These are phyloP conservation scores for Fusarium sp. DNA, from an alignment of 2,329 filamentous ascomycete species.

Conservation along the genomic window DNA sequence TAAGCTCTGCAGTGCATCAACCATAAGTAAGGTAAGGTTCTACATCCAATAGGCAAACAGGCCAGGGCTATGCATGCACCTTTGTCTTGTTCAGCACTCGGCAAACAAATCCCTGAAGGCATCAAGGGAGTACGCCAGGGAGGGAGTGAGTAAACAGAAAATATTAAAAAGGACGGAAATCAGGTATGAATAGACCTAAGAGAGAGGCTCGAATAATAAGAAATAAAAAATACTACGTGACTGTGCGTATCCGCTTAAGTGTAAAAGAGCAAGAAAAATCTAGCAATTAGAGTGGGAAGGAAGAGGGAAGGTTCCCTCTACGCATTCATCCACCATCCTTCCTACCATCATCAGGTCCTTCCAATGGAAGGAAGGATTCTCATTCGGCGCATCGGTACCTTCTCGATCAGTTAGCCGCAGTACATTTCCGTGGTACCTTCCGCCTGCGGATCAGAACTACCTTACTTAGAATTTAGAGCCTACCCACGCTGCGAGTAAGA, in stretches of 20 bases:
- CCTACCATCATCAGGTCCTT: neutral
- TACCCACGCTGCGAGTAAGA: constrained; percentile 26
- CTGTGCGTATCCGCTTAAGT: neutral
- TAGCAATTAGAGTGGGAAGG: constrained; percentile 19
- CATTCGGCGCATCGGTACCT: constrained; percentile 39
- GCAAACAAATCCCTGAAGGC: neutral
- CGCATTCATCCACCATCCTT: neutral
- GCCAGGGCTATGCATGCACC: neutral
- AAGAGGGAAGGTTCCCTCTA: constrained; percentile 9
- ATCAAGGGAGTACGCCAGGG: neutral
- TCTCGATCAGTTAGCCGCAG: constrained; percentile 32
- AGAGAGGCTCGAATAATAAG: neutral
- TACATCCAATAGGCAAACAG: neutral
- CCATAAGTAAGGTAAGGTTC: neutral
- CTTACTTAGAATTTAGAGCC: constrained; percentile 2
- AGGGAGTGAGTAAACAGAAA: neutral
- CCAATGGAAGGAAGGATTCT: constrained; percentile 27
- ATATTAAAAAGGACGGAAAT: neutral
- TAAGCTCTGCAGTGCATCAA: constrained; percentile 2
- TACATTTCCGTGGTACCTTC: constrained; percentile 29
- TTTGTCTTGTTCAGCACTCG: neutral
- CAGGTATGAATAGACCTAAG: neutral
- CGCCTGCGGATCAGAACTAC: constrained; percentile 22
- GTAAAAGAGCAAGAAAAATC: neutral
- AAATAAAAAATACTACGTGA: neutral